A percentile compares a stretch with the other conserved stretches of the same genome.
Conservation (phyloP, 2,329 filamentous ascomycete genomes). For the Aspergillus puulaauensis region DNA sequence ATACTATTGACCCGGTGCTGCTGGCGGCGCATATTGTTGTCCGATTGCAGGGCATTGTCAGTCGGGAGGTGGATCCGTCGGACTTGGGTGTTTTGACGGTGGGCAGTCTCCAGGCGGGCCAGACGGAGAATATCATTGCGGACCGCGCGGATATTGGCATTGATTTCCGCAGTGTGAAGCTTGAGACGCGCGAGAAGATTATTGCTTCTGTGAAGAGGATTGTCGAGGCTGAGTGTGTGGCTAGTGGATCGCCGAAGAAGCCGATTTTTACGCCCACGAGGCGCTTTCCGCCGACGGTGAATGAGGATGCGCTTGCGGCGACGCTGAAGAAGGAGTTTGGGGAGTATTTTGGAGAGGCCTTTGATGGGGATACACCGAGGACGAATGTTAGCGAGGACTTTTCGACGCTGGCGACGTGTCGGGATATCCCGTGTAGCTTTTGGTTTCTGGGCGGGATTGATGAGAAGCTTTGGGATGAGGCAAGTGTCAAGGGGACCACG, state of each 20-base stretch:
- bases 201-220: conserved; percentile 53
- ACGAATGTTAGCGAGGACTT: conserved; percentile 58
- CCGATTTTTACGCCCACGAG: conserved; percentile 50
- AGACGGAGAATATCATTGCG: conserved; percentile 61
- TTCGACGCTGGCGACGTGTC: conserved; percentile 52
- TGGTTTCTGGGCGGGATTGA: conserved; percentile 59
- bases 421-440: conserved; percentile 53
- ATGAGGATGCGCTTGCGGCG: conserved; percentile 48
- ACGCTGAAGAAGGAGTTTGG: conserved; percentile 48
- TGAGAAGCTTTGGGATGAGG: conserved; percentile 50
- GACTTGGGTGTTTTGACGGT: conserved; percentile 61
- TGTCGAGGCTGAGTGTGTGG: conserved; percentile 56
- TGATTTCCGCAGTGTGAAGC: conserved; percentile 52
- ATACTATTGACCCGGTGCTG: conserved; percentile 58
- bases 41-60: conserved; percentile 60
- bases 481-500: conserved; percentile 42
- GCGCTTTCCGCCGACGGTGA: conserved; percentile 55
- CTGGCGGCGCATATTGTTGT: conserved; percentile 58
- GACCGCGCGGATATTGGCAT: conserved; percentile 56
- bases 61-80: conserved; percentile 52
- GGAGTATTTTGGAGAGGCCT: conserved; percentile 46
- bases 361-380: conserved; percentile 30
- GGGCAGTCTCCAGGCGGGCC: conserved; percentile 58
- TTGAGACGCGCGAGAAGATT: conserved; percentile 48
- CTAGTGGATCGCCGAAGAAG: conserved; percentile 49